Conservation (phyloP, 345 rosid genomes). For the Camelina neglecta region DNA sequence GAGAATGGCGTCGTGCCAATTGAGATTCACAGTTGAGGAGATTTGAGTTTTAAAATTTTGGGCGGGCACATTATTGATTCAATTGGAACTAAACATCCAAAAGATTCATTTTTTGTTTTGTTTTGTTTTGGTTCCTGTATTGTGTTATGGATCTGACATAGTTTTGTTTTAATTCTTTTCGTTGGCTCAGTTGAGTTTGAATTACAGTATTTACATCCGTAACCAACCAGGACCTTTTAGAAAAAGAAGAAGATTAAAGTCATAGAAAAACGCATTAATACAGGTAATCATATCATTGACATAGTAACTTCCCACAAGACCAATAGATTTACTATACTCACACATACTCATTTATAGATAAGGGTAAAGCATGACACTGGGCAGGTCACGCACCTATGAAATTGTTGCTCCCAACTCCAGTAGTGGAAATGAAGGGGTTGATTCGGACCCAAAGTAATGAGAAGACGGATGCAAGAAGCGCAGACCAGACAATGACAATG, state of each 20-base stretch:
- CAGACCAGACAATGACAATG: slow-evolving; percentile 93
- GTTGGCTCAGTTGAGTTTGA: slow-evolving; percentile 13
- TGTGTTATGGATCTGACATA: slow-evolving; percentile 1
- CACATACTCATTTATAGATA: background rate
- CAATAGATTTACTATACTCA: background rate
- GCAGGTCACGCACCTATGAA: background rate
- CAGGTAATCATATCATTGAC: too few relatives aligned
- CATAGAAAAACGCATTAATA: background rate
- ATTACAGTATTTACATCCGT: background rate
- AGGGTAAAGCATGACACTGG: slow-evolving; percentile 5
- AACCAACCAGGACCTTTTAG: background rate
- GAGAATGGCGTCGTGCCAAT: background rate
- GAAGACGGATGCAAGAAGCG: slow-evolving; percentile 90
- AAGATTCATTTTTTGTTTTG: slow-evolving; percentile 23
- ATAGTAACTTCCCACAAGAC: background rate
- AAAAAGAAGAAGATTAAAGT: background rate
- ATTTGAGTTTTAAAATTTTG: slow-evolving; percentile 24
- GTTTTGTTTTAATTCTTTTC: background rate
- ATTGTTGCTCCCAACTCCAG: slow-evolving; percentile 22
- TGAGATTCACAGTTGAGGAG: slow-evolving; percentile 30
- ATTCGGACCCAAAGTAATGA: slow-evolving; percentile 91
- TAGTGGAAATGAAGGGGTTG: slow-evolving; percentile 64
- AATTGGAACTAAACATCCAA: slow-evolving; percentile 28
- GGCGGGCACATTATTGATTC: slow-evolving; percentile 32
- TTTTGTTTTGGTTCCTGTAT: slow-evolving; percentile 8